Base-by-base conservation (phyloP, 139 green algal species). In the Tetradesmus obliquus region DNA sequence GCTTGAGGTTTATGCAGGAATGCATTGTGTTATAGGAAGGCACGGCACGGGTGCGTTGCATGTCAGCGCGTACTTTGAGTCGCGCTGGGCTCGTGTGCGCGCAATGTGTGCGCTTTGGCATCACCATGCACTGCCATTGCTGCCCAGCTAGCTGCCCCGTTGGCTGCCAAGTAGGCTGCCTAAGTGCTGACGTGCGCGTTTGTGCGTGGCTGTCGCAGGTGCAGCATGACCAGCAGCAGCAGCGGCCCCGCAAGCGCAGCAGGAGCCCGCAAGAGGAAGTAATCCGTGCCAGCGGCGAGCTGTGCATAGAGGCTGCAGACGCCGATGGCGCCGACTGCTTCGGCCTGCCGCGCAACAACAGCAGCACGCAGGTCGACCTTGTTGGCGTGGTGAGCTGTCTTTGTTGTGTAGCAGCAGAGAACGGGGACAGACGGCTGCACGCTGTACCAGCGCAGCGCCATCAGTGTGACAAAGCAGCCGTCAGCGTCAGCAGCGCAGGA, bases 321-420 rank as follows among this genome's bases (percentile, higher is more conserved):
- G 79, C 9, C n/a, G 32, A 84, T 32, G 79, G 19, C 19, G 79
- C 79, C 1, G 79, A 84, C 20, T 10, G 15, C 9, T 53, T 60
- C 53, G 79, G 54, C 32, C 79, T 84, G 32, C 15, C 53, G 9
- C 32, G 79, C 17, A 84, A 84, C 79, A 84, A 84, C 79, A 84
- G 79, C 79, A 84, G 45, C 32, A 84, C 79, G 60, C 60, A 71
- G 60, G 60, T 71, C 2, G 60, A 71, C 60, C 60, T 71, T 3
- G 60, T 12, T 19, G 19, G 60, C 60, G 10, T 71, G 60, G 60
- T 71, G 60, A 71, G 60, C 57, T 66, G 7, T 9, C 57, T 0
- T 1, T 45, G 32, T 45, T 45, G 32, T 45, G 32, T 45, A 45
- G 32, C 32, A 45, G 32, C 32, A 45, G 32, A 45, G 32, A 0